Base-by-base conservation (phyloP, 192 early-diverging fungal genomes). In the Entomortierella chlamydospora region DNA sequence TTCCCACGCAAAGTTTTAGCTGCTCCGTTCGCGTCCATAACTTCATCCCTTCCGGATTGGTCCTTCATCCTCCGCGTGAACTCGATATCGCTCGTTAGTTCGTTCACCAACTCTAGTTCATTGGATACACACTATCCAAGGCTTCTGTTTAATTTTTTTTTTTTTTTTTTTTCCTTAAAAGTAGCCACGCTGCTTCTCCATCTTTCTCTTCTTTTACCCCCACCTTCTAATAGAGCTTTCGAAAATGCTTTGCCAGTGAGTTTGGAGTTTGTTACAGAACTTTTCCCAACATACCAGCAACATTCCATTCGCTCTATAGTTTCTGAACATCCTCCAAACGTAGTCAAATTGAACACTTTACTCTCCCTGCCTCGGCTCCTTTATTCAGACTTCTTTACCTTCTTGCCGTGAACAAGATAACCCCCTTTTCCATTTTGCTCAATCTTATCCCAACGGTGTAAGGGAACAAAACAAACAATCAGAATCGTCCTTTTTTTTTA, bases 251-350 rank as follows among this genome's bases (percentile, higher is more conserved):
- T 78, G 4, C 66, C 60, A 64, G 73, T 78, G 54, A 78, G 73
- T 78, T 78, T 78, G 73, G 73, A 78, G 73, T 70, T 53, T 64
- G 66, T 64, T 51, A 49, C 73, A 64, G 67, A 69, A 68, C 45
- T 30, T 78, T 49, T 30, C 59, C 55, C 52, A 57, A 47, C 31
- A 39, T 49, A 25, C 33, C 31, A 57, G 13, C 64, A 57, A 57
- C 28, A 28, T 45, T 18, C 17, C 47, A 20, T 20, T 20, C 52
- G 31, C 73, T 67, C 34, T 43, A 26, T 68, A 78, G 73, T 70
- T 78, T 78, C 73, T 78, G 66, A 77, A 78, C 73, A 78, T 68
- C 52, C 73, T 78, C 73, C 73, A 78, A 78, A 78, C 73, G 73
- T 78, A 78, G 73, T 78, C 73, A 78, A 78, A 17, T 25, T 57